A percentile compares a stretch with the other conserved stretches of the same genome.
phyloP scores from a whole-genome alignment of 768 basidiomycete genomes.

The Fistulinella prunicolor region DNA sequence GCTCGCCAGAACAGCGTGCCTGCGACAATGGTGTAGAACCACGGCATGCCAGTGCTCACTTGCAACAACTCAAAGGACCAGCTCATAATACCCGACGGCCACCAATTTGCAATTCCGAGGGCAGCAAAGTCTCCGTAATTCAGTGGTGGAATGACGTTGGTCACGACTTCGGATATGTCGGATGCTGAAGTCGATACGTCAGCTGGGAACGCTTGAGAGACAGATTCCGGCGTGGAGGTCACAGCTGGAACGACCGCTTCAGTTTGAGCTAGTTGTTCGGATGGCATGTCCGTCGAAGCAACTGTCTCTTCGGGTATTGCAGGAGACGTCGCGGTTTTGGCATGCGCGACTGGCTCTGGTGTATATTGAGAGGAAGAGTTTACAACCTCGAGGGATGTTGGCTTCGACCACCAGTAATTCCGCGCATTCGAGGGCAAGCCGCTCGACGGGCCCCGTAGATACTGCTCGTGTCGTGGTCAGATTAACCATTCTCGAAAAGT shows the following conservation, averaged over 20 bases:
- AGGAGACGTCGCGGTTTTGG: not conserved
- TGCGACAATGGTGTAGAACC: conserved; percentile 79
- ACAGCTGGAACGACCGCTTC: not conserved
- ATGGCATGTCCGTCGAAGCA: not conserved
- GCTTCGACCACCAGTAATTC: conserved; percentile 34
- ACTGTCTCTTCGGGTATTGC: not conserved
- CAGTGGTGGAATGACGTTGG: conserved; percentile 42
- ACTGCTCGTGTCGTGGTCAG: conserved; percentile 7
- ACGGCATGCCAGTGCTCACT: conserved; percentile 67
- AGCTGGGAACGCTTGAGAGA: conserved; percentile 4
- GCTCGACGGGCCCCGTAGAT: not conserved
- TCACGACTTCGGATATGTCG: conserved; percentile 21
- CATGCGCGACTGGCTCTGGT: conserved; percentile 5
- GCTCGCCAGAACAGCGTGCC: conserved; percentile 62
- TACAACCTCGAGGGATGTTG: conserved; percentile 5
- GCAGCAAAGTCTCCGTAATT: conserved; percentile 72
- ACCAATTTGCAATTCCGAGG: conserved; percentile 63
- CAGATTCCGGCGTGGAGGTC: conserved; percentile 2
- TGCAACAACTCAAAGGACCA: conserved; percentile 68
- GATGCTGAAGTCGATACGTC: conserved; percentile 9
- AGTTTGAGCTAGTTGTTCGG: not conserved
- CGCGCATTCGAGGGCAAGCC: conserved; percentile 17
- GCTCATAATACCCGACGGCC: conserved; percentile 61
- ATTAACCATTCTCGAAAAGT: not conserved
- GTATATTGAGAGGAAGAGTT: not conserved